Conservation (phyloP, 2,329 filamentous ascomycete genomes). For the Aspergillus proliferans region DNA sequence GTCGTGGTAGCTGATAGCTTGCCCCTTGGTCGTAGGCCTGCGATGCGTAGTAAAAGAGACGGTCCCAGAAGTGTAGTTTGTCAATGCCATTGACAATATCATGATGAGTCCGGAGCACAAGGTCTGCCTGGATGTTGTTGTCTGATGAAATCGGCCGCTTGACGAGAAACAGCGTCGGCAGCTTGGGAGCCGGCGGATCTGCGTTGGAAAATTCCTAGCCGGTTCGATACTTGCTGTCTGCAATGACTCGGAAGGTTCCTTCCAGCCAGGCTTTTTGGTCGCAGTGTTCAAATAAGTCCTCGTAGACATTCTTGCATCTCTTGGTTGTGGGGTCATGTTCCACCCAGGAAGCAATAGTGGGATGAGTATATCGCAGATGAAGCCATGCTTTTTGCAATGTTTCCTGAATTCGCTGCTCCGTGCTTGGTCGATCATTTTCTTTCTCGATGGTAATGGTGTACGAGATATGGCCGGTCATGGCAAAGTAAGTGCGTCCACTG, state of each 20-base stretch:
- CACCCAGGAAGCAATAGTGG: slow-evolving; percentile 18
- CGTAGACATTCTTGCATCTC: slow-evolving; percentile 17
- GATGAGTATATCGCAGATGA: slow-evolving; percentile 17
- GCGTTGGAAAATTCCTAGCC: slow-evolving; percentile 20
- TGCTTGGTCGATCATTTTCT: not conserved
- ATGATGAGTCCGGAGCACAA: slow-evolving; percentile 17
- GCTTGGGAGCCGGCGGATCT: slow-evolving; percentile 16
- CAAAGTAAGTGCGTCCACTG: slow-evolving; percentile 37
- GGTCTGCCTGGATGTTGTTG: slow-evolving; percentile 3
- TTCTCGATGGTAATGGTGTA: slow-evolving; percentile 1
- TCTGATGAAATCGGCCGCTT: not conserved
- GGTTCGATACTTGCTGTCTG: slow-evolving; percentile 8
- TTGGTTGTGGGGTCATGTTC: slow-evolving; percentile 10
- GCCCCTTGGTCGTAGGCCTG: slow-evolving; percentile 5
- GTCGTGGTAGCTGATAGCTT: slow-evolving; percentile 5
- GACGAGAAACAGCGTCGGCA: slow-evolving; percentile 20
- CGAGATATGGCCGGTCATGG: slow-evolving; percentile 37
- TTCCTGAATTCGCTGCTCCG: slow-evolving; percentile 2
- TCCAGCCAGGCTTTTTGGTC: slow-evolving; percentile 11
- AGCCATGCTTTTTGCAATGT: slow-evolving; percentile 17
- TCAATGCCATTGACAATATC: slow-evolving; percentile 20
- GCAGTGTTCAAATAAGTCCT: slow-evolving; percentile 2
- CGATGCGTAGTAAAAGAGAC: slow-evolving; percentile 11
- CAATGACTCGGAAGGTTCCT: slow-evolving; percentile 8
- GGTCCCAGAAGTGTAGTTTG: slow-evolving; percentile 15